Percentiles rank a stretch among this genome's conserved stretches.
These are phyloP conservation scores for Keithomyces neogunnii DNA, from an alignment of 2,329 filamentous ascomycete species.

Conservation along the genomic window DNA sequence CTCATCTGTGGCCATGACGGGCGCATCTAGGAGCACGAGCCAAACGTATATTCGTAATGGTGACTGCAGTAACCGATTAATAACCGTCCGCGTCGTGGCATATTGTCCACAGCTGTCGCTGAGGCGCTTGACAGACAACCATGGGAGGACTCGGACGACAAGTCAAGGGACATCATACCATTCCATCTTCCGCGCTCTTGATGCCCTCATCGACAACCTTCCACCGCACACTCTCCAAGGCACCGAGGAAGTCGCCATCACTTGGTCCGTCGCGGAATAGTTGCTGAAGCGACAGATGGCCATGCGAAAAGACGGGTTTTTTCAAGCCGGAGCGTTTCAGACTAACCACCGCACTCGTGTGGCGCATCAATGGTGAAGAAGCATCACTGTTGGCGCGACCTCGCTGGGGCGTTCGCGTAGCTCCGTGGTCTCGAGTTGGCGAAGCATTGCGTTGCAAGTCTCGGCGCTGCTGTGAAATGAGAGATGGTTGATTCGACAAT, in stretches of 20 bases:
- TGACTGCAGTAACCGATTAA: constrained; percentile 51
- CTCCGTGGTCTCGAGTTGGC: constrained; percentile 18
- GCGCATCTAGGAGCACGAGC: constrained; percentile 85
- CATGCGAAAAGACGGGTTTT: constrained; percentile 40
- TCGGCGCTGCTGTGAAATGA: constrained; percentile 56
- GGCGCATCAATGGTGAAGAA: constrained; percentile 30
- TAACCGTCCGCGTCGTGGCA: background rate
- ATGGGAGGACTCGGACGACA: too few relatives aligned
- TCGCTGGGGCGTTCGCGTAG: constrained; percentile 41
- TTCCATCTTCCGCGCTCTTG: constrained; percentile 71
- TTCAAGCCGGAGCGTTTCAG: constrained; percentile 30
- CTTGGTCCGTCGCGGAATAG: constrained; percentile 75
- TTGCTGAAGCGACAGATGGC: constrained; percentile 58
- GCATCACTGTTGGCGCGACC: constrained; percentile 68
- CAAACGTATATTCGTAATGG: constrained; percentile 90
- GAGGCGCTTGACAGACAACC: background rate
- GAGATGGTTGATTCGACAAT: constrained; percentile 39
- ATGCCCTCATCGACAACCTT: constrained; percentile 70
- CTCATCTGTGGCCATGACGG: constrained; percentile 74
- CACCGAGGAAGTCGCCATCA: constrained; percentile 57
- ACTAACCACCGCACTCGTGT: constrained; percentile 27
- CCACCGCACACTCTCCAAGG: constrained; percentile 62
- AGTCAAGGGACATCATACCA: constrained; percentile 43
- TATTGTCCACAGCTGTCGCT: background rate
- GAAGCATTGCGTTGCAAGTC: constrained; percentile 31